Base-by-base conservation (phyloP, 192 early-diverging fungal genomes). In the Umbelopsis sp. region DNA sequence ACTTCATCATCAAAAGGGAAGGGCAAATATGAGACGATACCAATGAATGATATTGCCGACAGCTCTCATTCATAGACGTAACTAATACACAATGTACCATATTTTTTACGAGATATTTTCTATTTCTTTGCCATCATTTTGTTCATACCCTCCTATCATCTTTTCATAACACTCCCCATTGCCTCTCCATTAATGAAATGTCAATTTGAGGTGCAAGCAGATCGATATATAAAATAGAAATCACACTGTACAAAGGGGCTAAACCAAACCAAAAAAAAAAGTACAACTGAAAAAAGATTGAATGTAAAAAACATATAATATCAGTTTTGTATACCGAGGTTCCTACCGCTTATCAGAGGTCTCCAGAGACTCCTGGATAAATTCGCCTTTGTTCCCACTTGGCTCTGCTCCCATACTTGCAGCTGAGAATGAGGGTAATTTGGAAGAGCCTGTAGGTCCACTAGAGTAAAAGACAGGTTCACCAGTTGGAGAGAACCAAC, bases 401-500 rank as follows among this genome's bases (percentile, higher is more conserved):
- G 38, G 38, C 8, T 49, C 47, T 49, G n/a, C 20, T 49, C 47
- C 47, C 20, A 17, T 17, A 49, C 4, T 41, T 41, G 38, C 12
- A 71, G 36, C 80, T 74, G 36, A 81, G 78, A 26, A 79, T 82
- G 31, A 14, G 10, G 56, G 17, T 62, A 26, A 12, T 17, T 20
- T 6, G 2, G 31, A 34, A 0, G 56, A 34, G 14, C 3, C 6
- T 29, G 8, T 10, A 25, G n/a, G 26, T 26, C 7, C 26, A 12
- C 29, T 62, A 29, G 56, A 20, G 31, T 62, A 62, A 26, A 12
- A 0, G 29, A 20, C 25, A 17, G 56, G 4, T 62, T 62, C 56
- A 62, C 56, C 56, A 1, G 56, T 29, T 14, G 74, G 50, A 67
- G 49, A 29, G 45, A 77, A 77, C 75, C 75, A 77, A n/a, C 38